These are phyloP conservation scores for Pestalotiopsis sp. DNA, from an alignment of 2,329 filamentous ascomycete genomes.

Conservation along the genomic window DNA sequence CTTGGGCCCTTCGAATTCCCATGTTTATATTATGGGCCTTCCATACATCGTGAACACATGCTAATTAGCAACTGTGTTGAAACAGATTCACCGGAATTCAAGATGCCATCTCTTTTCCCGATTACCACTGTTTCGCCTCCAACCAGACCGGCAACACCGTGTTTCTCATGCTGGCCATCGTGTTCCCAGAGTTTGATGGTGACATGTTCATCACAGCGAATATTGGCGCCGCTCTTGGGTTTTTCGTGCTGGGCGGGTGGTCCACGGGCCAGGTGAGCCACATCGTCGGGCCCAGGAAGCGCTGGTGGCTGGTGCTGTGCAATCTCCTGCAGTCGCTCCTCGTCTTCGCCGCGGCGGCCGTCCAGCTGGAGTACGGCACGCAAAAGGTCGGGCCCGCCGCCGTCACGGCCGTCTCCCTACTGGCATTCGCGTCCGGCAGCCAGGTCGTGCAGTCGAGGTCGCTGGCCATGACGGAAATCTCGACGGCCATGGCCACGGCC, in stretches of 20 bases:
- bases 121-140: conserved; percentile 65
- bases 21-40: not conserved
- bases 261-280: conserved; percentile 61
- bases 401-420: conserved; percentile 48
- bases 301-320: conserved; percentile 57
- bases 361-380: conserved; percentile 48
- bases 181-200: conserved; percentile 48
- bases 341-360: conserved; percentile 53
- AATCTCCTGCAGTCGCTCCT: conserved; percentile 57
- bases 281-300: conserved; percentile 49
- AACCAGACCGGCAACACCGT: conserved; percentile 70
- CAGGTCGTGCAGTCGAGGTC: conserved; percentile 62
- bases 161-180: conserved; percentile 56
- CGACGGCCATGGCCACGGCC: conserved; percentile 66
- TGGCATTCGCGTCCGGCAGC: conserved; percentile 59
- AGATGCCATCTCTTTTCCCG: conserved; percentile 62
- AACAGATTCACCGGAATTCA: conserved; percentile 51
- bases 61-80: not conserved
- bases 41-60: not conserved
- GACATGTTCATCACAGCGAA: conserved; percentile 55
- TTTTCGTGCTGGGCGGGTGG: conserved; percentile 59
- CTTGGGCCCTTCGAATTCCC: not conserved
- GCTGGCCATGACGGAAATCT: conserved; percentile 62
- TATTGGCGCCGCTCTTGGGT: conserved; percentile 55
- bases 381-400: conserved; percentile 38